Conservation (phyloP, 169 alveolate genomes). For the Cryptosporidium sp. region DNA sequence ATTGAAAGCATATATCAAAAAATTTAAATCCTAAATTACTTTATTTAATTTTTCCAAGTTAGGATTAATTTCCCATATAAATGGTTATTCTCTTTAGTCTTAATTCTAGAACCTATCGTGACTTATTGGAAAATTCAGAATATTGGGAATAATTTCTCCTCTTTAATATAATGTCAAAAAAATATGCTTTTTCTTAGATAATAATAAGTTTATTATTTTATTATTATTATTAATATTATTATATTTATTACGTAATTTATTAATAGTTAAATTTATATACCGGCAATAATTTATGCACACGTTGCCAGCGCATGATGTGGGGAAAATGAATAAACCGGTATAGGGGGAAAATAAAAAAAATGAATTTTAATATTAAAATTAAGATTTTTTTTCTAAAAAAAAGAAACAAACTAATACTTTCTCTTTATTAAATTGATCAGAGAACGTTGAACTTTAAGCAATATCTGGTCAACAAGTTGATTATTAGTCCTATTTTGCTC, state of each 20-base stretch:
- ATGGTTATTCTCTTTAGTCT: not conserved
- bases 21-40: not conserved
- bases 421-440: slow-evolving; percentile 20
- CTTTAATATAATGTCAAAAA: not conserved
- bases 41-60: not conserved
- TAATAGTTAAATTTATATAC: slow-evolving; percentile 23
- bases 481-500: slow-evolving; percentile 17
- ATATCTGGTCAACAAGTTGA: slow-evolving; percentile 7
- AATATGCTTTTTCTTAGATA: not conserved
- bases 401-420: not conserved
- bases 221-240: slow-evolving; percentile 5
- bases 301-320: not conserved
- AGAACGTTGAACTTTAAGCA: slow-evolving; percentile 39
- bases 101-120: not conserved
- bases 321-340: slow-evolving; percentile 15
- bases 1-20: not conserved
- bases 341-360: not conserved
- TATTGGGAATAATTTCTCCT: not conserved
- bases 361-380: not conserved
- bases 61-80: not conserved
- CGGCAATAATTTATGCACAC: slow-evolving; percentile 4
- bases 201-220: not conserved
- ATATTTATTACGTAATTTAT: slow-evolving; percentile 1
- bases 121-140: not conserved
- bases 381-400: not conserved